Base-by-base conservation (phyloP, 2,329 filamentous ascomycete genomes). In the Phialemonium atrogriseum region DNA sequence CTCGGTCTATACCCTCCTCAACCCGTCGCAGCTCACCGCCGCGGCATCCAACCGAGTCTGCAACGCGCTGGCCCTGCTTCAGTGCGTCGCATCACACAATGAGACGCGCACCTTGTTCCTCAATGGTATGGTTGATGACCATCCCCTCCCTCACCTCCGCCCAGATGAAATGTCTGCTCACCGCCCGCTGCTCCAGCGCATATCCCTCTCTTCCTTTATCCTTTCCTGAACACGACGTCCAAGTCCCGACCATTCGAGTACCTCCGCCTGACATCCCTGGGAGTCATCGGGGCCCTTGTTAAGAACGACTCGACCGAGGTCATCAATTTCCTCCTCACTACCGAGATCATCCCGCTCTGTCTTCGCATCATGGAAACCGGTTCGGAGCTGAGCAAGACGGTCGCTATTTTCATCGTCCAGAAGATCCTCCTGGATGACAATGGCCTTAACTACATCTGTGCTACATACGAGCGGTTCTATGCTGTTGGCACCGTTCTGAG, bases 241-340 rank as follows among this genome's bases (percentile, higher is more conserved):
- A 98, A 98, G 60, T 95, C 88, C 19, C 78, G 91, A 32, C 91
- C 91, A 0, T 98, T 96, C 56, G 91, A 98, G 58, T 98, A 98
- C 54, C 75, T 98, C 32, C 86, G 91, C 32, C 75, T 98, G 20
- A 98, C 91, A 0, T 95, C 88, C 12, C 75, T 98, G 14, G 91
- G 91, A 33, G 91, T 98, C 18, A 96, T 98, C 44, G 91, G 91
- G 35, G 91, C 91, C 2, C 69, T 98, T 27, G 91, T 98, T 38
- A 98, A 98, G 72, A 98, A 98, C 52, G 91, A 98, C 62, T 95
- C 88, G 4, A 89, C 85, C 12, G 91, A 96, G 52, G 91, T 96
- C 38, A 98, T 98, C 66, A 96, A 96, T 66, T 98, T 98, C 56
- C 80, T 98, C 33, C 71, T 98, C 29, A 96, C 91, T 2, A 98